phyloP scores from a whole-genome alignment of 805 yeast species.

The Candida argentea region DNA sequence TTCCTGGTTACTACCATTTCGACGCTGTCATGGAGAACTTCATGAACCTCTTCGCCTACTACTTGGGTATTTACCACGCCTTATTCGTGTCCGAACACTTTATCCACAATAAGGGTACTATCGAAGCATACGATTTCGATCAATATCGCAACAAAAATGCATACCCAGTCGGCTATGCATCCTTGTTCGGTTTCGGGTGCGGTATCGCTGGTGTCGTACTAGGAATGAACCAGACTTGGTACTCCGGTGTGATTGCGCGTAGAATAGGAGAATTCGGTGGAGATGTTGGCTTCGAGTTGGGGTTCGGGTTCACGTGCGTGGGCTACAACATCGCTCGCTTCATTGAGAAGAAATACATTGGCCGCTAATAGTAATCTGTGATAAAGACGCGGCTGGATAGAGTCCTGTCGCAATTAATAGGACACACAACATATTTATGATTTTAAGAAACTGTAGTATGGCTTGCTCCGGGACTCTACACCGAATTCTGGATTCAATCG shows the following conservation, averaged over 20 bases:
- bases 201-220: conserved; percentile 80
- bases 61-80: conserved; percentile 76
- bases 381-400: too few relatives aligned
- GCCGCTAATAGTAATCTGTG: too few relatives aligned
- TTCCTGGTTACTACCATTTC: conserved; percentile 78
- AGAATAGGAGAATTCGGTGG: conserved; percentile 64
- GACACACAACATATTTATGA: too few relatives aligned
- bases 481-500: too few relatives aligned
- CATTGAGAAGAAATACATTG: conserved; percentile 55
- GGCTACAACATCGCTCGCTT: conserved; percentile 51
- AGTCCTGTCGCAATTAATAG: too few relatives aligned
- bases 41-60: conserved; percentile 88
- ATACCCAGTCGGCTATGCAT: conserved; percentile 73
- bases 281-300: conserved; percentile 80
- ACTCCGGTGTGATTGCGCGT: conserved; percentile 56
- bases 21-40: conserved; percentile 67
- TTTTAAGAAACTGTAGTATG: too few relatives aligned
- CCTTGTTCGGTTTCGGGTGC: conserved; percentile 64
- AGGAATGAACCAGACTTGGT: conserved; percentile 88
- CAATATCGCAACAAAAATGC: conserved; percentile 47
- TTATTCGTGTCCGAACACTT: conserved; percentile 76
- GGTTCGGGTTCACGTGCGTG: conserved; percentile 54
- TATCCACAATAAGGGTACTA: conserved; percentile 57
- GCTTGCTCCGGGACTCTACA: too few relatives aligned
- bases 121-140: conserved; percentile 49